Evolutionary conservation across 139 green algal species (phyloP).

Genomic region (Tetradesmus lagerheimii): DNA sequence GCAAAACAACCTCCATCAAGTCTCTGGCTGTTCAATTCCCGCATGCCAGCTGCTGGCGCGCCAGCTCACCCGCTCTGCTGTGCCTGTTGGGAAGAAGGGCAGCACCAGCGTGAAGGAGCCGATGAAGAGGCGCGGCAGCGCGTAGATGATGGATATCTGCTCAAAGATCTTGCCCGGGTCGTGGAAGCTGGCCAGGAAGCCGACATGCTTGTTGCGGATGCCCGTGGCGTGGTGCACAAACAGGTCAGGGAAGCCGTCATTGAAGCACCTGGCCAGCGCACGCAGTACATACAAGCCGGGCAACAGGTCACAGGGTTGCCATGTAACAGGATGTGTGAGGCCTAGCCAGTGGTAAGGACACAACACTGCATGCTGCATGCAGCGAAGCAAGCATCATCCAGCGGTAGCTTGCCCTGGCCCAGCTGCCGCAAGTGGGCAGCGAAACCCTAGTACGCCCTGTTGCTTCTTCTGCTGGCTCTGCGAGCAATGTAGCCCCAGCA

Average conservation of each 20-base stretch:
- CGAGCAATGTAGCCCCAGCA: not conserved
- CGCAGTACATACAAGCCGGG: not conserved
- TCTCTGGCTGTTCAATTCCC: not conserved
- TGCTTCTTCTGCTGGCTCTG: not conserved
- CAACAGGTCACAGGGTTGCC: not conserved
- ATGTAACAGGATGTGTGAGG: not conserved
- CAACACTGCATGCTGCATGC: not conserved
- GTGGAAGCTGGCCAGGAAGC: conserved; percentile 98
- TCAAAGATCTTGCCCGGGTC: conserved; percentile 93
- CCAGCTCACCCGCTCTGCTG: conserved; percentile 71
- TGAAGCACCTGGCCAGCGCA: conserved; percentile 78
- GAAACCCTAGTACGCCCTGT: not conserved
- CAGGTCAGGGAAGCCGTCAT: conserved; percentile 99
- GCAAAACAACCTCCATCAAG: not conserved
- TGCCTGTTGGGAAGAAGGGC: conserved; percentile 99
- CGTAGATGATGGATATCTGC: conserved; percentile 98
- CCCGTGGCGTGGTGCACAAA: conserved; percentile 93
- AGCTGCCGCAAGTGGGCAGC: not conserved
- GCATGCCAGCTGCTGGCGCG: not conserved
- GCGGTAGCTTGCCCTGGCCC: not conserved
- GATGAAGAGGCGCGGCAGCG: conserved; percentile 96
- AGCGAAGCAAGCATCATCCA: not conserved
- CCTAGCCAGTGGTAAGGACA: not conserved
- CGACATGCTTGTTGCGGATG: conserved; percentile 96
- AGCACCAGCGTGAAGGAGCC: conserved; percentile 97